Conservation (phyloP, 73 alveolate species). For the Paramecium tetraurelia region DNA sequence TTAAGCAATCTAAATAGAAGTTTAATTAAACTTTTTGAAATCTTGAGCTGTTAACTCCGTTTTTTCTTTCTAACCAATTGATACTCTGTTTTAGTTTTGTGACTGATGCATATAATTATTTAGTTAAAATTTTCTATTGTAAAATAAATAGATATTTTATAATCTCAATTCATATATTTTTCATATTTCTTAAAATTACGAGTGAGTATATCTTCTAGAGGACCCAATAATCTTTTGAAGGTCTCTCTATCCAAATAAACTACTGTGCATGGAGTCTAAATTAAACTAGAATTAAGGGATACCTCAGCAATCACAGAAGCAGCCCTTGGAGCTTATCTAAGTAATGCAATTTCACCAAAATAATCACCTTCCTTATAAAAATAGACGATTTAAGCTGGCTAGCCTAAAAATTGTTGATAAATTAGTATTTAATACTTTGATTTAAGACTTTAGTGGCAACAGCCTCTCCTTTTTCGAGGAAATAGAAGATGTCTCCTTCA, state of each 20-base stretch:
- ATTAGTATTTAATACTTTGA: conserved; percentile 56
- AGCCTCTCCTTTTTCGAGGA: conserved; percentile 82
- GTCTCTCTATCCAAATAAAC: conserved; percentile 69
- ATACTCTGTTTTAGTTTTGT: background rate
- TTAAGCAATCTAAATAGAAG: background rate
- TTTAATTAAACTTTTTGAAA: background rate
- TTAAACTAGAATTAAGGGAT: conserved; percentile 1
- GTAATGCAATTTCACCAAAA: conserved; percentile 97
- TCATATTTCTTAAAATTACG: conserved; percentile 74
- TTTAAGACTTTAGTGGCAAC: conserved; percentile 69
- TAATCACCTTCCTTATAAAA: conserved; percentile 87
- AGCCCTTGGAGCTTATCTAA: conserved; percentile 92
- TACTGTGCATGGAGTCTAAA: conserved; percentile 63
- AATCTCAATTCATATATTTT: conserved; percentile 63
- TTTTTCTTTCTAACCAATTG: background rate
- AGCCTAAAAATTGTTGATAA: conserved; percentile 48
- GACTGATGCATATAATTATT: background rate
- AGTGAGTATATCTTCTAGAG: conserved; percentile 77
- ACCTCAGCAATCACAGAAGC: conserved; percentile 86
- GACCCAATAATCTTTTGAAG: conserved; percentile 82
- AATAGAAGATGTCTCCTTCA: conserved; percentile 72
- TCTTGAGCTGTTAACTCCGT: background rate
- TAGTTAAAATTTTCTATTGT: background rate
- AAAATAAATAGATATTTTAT: background rate
- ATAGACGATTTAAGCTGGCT: conserved; percentile 82